Percentiles rank a stretch among this genome's conserved stretches.
These are phyloP conservation scores for Globisporangium polare DNA, from an alignment of 352 stramenopile species.

Conservation along the genomic window DNA sequence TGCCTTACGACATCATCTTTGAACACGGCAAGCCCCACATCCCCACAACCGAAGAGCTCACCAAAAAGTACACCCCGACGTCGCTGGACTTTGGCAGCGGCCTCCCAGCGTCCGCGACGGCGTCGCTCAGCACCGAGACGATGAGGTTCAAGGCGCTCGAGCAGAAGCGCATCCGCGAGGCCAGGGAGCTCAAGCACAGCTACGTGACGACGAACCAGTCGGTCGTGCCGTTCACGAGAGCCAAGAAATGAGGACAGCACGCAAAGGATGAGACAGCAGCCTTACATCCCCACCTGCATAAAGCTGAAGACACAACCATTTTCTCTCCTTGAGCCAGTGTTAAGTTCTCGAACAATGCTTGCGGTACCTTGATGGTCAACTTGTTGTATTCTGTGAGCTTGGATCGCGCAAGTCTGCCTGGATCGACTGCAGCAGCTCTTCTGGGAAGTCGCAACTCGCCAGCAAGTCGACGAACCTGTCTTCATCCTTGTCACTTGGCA, in stretches of 20 bases:
- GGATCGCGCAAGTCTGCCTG: conserved; percentile 15
- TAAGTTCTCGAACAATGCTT: background rate
- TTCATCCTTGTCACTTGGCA: background rate
- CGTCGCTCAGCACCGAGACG: conserved; percentile 28
- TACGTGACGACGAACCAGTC: conserved; percentile 62
- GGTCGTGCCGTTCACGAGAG: conserved; percentile 30
- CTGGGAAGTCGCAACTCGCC: conserved; percentile 27
- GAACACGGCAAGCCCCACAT: conserved; percentile 55
- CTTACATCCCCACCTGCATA: background rate
- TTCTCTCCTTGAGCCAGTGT: background rate
- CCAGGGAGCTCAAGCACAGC: conserved; percentile 29
- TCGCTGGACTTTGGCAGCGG: conserved; percentile 48
- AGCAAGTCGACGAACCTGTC: conserved; percentile 23
- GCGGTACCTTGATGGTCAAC: background rate
- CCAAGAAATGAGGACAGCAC: conserved; percentile 10
- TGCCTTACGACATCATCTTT: conserved; percentile 75
- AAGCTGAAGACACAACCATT: background rate
- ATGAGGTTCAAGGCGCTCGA: conserved; percentile 34
- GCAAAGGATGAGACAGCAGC: background rate
- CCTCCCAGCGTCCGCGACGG: conserved; percentile 17
- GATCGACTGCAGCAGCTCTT: conserved; percentile 28
- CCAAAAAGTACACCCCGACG: conserved; percentile 48
- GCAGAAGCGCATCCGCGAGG: conserved; percentile 33
- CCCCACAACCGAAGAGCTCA: conserved; percentile 35
- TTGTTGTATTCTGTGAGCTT: background rate